These are phyloP conservation scores for Dryadomyces quercivorus DNA, from an alignment of 2,329 filamentous ascomycete species.

Conservation along the genomic window DNA sequence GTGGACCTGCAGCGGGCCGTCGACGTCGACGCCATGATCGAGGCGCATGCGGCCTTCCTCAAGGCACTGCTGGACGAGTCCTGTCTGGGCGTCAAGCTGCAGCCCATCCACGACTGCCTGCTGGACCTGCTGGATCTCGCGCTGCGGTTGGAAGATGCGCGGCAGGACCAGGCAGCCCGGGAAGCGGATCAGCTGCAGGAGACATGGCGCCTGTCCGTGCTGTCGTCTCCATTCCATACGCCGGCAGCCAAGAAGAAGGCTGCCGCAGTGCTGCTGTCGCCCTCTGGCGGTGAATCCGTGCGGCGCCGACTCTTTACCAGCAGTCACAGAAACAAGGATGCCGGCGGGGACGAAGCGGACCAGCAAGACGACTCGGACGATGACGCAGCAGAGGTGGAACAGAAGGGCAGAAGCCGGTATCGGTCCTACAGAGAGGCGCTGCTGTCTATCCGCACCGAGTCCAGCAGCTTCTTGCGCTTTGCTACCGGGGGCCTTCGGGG, in stretches of 20 bases:
- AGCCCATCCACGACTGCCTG: constrained; percentile 59
- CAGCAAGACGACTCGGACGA: background rate
- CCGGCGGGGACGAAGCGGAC: constrained; percentile 5
- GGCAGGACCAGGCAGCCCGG: constrained; percentile 26
- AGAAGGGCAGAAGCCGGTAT: constrained; percentile 13
- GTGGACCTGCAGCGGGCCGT: constrained; percentile 44
- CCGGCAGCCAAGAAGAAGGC: constrained; percentile 4
- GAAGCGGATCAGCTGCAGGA: constrained; percentile 26
- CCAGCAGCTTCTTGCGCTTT: constrained; percentile 56
- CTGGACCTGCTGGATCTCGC: constrained; percentile 67
- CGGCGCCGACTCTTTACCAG: constrained; percentile 4
- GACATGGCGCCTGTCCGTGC: constrained; percentile 24
- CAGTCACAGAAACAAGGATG: constrained; percentile 9
- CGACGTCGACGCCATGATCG: constrained; percentile 74
- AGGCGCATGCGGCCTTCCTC: constrained; percentile 52
- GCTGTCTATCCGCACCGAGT: constrained; percentile 45
- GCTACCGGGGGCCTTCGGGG: constrained; percentile 61
- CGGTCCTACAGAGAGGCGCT: constrained; percentile 37
- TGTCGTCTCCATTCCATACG: constrained; percentile 18
- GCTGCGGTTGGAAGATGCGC: constrained; percentile 54
- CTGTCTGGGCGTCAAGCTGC: constrained; percentile 55
- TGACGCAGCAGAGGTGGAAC: constrained; percentile 11
- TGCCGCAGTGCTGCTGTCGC: constrained; percentile 8
- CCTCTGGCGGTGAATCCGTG: constrained; percentile 11
- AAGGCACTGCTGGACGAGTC: constrained; percentile 53